These are phyloP conservation scores for Nakataea oryzae DNA, from an alignment of 2,329 filamentous ascomycete species.

Conservation along the genomic window DNA sequence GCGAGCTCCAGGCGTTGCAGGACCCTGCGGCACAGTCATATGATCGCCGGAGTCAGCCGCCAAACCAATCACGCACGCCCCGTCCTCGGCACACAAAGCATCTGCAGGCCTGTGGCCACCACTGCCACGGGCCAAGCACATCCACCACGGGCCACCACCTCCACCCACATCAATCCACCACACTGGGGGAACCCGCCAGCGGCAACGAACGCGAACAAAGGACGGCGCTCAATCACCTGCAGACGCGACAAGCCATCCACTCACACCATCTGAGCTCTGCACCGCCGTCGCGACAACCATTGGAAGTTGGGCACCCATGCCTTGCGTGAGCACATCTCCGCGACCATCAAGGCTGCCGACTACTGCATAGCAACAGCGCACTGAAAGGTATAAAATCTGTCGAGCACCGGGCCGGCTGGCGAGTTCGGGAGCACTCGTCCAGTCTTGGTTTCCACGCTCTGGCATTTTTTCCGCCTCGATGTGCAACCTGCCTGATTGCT, in stretches of 20 bases:
- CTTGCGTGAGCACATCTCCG: background rate
- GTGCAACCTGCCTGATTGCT: background rate
- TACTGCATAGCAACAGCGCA: background rate
- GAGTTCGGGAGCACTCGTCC: background rate
- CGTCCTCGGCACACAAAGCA: background rate
- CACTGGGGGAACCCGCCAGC: too few species aligned
- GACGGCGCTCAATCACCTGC: background rate
- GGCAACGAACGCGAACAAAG: background rate
- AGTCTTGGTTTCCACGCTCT: background rate
- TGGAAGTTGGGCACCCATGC: background rate
- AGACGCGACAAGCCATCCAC: background rate
- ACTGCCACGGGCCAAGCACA: background rate
- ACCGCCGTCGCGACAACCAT: background rate
- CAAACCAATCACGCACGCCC: background rate
- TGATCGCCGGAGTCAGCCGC: background rate
- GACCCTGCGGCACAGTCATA: background rate
- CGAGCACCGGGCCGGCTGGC: background rate
- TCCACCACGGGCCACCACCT: too few species aligned
- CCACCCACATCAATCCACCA: too few species aligned
- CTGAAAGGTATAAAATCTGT: background rate
- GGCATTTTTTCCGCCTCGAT: background rate
- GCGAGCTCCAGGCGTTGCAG: background rate
- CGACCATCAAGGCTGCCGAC: background rate
- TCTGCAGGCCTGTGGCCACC: background rate
- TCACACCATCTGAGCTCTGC: background rate